Conservation (phyloP, 2,329 filamentous ascomycete genomes). For the Aspergillus calidoustus region DNA sequence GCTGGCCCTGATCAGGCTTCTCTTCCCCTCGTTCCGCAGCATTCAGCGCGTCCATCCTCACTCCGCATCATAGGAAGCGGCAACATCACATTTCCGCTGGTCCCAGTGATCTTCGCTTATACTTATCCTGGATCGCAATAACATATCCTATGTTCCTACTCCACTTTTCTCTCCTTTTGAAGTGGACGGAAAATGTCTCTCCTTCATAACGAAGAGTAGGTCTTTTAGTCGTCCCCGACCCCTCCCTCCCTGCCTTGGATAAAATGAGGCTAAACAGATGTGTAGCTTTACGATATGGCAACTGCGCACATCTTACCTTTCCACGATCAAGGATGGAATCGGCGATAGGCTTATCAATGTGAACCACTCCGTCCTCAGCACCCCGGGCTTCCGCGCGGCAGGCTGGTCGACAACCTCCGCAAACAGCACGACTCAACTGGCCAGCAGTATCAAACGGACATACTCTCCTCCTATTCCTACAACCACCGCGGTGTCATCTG, state of each 20-base stretch:
- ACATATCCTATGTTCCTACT: not conserved
- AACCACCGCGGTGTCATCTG: slow-evolving; percentile 58
- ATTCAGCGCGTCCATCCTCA: slow-evolving; percentile 20
- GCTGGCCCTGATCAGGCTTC: slow-evolving; percentile 40
- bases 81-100: slow-evolving; percentile 12
- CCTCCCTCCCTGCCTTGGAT: slow-evolving; percentile 6
- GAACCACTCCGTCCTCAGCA: slow-evolving; percentile 66
- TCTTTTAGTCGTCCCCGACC: slow-evolving; percentile 15
- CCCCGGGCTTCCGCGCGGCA: slow-evolving; percentile 66
- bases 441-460: slow-evolving; percentile 63
- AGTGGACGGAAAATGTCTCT: slow-evolving; percentile 48
- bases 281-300: slow-evolving; percentile 68
- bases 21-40: slow-evolving; percentile 15
- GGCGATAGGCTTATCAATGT: slow-evolving; percentile 69
- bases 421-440: slow-evolving; percentile 45
- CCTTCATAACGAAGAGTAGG: slow-evolving; percentile 58
- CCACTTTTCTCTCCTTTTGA: not conserved
- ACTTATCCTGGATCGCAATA: slow-evolving; percentile 10
- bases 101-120: slow-evolving; percentile 8
- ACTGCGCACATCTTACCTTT: slow-evolving; percentile 67
- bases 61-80: slow-evolving; percentile 16
- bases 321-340: slow-evolving; percentile 67
- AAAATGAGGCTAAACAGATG: slow-evolving; percentile 10
- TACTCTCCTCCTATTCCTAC: slow-evolving; percentile 71
- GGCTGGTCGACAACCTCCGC: slow-evolving; percentile 57